Evolutionary conservation across 768 basidiomycete species (phyloP).

Genomic region (Candolleomyces aberdarensis): DNA sequence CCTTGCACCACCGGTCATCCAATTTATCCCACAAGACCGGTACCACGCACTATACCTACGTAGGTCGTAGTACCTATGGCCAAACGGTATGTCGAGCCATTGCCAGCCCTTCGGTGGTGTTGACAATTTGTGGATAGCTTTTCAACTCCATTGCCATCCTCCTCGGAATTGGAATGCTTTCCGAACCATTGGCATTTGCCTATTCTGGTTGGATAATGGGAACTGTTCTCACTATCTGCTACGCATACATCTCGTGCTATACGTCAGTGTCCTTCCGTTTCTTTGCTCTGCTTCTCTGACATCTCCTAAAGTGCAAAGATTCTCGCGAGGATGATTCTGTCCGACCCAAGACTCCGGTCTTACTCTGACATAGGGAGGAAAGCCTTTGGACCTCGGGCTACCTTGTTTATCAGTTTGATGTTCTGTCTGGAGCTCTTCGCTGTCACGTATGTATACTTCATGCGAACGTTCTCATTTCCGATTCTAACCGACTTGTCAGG

Average conservation of each 20-base stretch:
- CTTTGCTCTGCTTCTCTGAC: background rate
- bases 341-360: conserved; percentile 68
- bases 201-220: conserved; percentile 89
- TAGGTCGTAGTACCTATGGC: conserved; percentile 67
- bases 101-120: background rate
- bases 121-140: conserved; percentile 42
- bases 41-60: conserved; percentile 29
- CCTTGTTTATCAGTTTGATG: conserved; percentile 59
- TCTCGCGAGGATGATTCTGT: conserved; percentile 70
- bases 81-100: conserved; percentile 52
- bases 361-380: conserved; percentile 89
- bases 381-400: conserved; percentile 78
- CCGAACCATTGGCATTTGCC: conserved; percentile 87
- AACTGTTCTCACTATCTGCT: conserved; percentile 66
- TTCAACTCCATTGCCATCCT: conserved; percentile 88
- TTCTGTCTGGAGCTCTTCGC: conserved; percentile 90
- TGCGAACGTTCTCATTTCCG: background rate
- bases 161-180: conserved; percentile 85
- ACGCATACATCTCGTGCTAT: conserved; percentile 82
- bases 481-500: conserved; percentile 28
- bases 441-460: conserved; percentile 50
- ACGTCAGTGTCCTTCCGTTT: conserved; percentile 54
- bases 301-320: conserved; percentile 68
- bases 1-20: conserved; percentile 29
- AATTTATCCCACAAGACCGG: conserved; percentile 24